Base-by-base conservation (phyloP, 371 early-diverging fungal genomes). In the Actinomortierella wolfii region DNA sequence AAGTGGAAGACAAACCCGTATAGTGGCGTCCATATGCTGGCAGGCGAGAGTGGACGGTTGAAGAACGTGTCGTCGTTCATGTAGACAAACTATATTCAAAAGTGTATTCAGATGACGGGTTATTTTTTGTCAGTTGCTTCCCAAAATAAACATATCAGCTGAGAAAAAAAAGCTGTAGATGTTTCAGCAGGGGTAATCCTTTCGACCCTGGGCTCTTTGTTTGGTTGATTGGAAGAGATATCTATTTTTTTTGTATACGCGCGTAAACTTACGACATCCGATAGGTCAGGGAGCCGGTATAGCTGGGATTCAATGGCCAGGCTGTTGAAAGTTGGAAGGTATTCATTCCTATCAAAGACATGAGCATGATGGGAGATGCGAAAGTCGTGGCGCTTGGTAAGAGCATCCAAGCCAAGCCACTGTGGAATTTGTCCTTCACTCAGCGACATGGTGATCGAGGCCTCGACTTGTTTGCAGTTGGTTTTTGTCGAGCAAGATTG, bases 61-160 rank as follows among this genome's bases (percentile, higher is more conserved):
- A 75, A n/a, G 26, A 77, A 77, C 51, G 68, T 46, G 47, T 77
- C 78, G 50, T 77, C 78, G 42, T 77, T 77, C 68, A 77, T 25
- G 53, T 77, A 77, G 34, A 77, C 45, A 34, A 77, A 61, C 69
- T 75, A 65, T 54, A 34, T 40, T 7, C 1, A 18, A 53, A 8
- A 47, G 11, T 3, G 11, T 34, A 34, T 11, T 6, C 11, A 34
- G 7, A 34, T 34, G 34, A n/a, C n/a, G n/a, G n/a, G n/a, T n/a
- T n/a, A n/a, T n/a, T n/a, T n/a, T n/a, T n/a, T n/a, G n/a, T n/a
- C n/a, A n/a, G n/a, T n/a, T n/a, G n/a, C n/a, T n/a, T n/a, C n/a
- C n/a, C n/a, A n/a, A n/a, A n/a, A n/a, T n/a, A n/a, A n/a, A n/a
- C n/a, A n/a, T n/a, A n/a, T n/a, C n/a, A n/a, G n/a, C n/a, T n/a